These are phyloP conservation scores for Colletotrichum gigasporum DNA, from an alignment of 2,329 filamentous ascomycete species.

Conservation along the genomic window DNA sequence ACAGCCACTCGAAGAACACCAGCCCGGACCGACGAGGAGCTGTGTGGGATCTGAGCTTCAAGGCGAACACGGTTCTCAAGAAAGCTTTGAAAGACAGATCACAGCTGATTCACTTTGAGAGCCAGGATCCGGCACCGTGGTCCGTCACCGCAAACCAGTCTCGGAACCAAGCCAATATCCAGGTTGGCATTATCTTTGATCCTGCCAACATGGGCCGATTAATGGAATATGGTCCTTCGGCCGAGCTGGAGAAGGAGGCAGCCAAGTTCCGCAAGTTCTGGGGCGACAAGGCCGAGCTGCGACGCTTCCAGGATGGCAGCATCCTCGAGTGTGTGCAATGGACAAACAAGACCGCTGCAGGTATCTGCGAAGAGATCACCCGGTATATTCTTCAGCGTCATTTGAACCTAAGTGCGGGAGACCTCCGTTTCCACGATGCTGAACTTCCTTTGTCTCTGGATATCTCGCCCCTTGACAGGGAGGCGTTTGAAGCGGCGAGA, in stretches of 20 bases:
- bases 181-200: constrained; percentile 78
- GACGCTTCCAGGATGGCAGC: constrained; percentile 93
- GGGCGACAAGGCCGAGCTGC: constrained; percentile 91
- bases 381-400: constrained; percentile 76
- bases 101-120: constrained; percentile 70
- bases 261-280: constrained; percentile 89
- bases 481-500: constrained; percentile 74
- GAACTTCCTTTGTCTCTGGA: constrained; percentile 60
- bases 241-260: constrained; percentile 86
- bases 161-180: constrained; percentile 48
- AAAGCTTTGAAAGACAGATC: constrained; percentile 81
- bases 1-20: constrained; percentile 38
- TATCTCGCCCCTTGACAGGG: constrained; percentile 56
- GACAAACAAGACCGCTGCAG: constrained; percentile 69
- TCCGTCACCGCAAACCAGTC: constrained; percentile 43
- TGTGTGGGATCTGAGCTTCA: constrained; percentile 58
- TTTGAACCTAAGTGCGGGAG: constrained; percentile 66
- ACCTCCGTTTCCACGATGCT: constrained; percentile 61
- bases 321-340: constrained; percentile 94
- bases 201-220: constrained; percentile 75
- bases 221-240: constrained; percentile 88
- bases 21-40: constrained; percentile 52
- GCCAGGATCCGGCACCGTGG: constrained; percentile 54
- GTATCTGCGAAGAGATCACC: constrained; percentile 83
- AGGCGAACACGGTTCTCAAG: constrained; percentile 71